phyloP scores from a whole-genome alignment of 306 rosid species.

The Geum urbanum region DNA sequence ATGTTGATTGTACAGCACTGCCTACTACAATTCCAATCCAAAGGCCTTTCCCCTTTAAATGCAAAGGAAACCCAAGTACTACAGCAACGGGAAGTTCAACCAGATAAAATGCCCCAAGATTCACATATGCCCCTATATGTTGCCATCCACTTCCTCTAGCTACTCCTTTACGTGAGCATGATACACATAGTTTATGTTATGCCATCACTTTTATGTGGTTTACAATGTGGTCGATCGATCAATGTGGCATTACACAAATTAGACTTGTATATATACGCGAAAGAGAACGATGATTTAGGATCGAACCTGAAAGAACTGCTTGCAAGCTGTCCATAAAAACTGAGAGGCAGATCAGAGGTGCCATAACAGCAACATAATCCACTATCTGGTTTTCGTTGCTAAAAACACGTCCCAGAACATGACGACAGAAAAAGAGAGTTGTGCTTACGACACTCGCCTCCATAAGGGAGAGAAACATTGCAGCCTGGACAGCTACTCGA shows the following conservation, averaged over 20 bases:
- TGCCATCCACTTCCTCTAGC: constrained; percentile 60
- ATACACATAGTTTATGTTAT: background rate
- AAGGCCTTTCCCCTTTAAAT: constrained; percentile 47
- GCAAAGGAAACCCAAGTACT: constrained; percentile 32
- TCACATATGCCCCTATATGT: constrained; percentile 40
- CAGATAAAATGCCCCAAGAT: constrained; percentile 50
- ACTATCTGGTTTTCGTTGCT: constrained; percentile 49
- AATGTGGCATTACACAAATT: too few species aligned
- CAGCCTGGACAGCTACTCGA: constrained; percentile 31
- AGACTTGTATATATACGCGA: background rate
- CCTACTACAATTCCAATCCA: constrained; percentile 49
- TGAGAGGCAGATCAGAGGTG: constrained; percentile 45
- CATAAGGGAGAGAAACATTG: constrained; percentile 30
- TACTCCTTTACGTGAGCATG: constrained; percentile 25
- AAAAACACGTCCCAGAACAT: constrained; percentile 49
- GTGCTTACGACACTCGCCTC: constrained; percentile 39
- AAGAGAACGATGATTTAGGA: background rate
- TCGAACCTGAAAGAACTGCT: constrained; percentile 35
- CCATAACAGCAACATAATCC: constrained; percentile 37
- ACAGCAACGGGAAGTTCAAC: constrained; percentile 46
- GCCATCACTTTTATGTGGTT: too few species aligned
- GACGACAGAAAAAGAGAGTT: constrained; percentile 28
- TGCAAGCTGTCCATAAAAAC: constrained; percentile 38
- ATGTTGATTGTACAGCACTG: constrained; percentile 26
- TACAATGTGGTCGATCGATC: too few species aligned